These are phyloP conservation scores for Raphanus hybrid DNA, from an alignment of 441 rosid genomes.

Conservation along the genomic window DNA sequence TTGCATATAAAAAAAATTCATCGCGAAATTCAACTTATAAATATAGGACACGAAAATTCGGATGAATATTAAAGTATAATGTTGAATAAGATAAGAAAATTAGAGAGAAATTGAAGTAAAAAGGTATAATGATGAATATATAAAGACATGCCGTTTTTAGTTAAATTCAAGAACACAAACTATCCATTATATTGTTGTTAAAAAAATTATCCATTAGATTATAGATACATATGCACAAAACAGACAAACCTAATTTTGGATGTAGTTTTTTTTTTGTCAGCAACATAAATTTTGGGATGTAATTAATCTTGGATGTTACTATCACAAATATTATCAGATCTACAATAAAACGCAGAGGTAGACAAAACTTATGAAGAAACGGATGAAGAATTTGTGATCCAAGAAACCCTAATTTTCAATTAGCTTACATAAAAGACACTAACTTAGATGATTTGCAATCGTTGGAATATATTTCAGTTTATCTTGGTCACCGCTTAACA, in stretches of 20 bases:
- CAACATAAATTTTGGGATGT: too few species aligned
- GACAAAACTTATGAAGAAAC: too few species aligned
- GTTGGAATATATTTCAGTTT: too few species aligned
- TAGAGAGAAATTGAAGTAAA: not conserved
- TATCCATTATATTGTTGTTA: not conserved
- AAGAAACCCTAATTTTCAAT: too few species aligned
- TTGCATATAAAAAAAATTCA: conserved; percentile 29
- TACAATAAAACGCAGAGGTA: not conserved
- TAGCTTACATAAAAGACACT: too few species aligned
- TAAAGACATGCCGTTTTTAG: not conserved
- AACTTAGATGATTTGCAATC: too few species aligned
- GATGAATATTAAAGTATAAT: conserved; percentile 17
- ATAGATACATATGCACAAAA: not conserved
- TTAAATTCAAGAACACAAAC: not conserved
- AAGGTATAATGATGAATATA: too few species aligned
- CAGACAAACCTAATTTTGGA: not conserved
- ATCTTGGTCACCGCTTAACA: too few species aligned
- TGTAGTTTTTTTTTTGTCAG: too few species aligned
- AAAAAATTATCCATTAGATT: not conserved
- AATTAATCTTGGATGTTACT: not conserved
- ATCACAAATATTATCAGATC: not conserved
- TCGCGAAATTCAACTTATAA: not conserved
- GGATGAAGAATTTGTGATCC: too few species aligned
- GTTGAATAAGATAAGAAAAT: not conserved
- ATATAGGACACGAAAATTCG: conserved; percentile 17